A percentile compares a stretch with the other conserved stretches of the same genome.
Conservation (phyloP, 768 basidiomycete species). For the Mycena alexandri region DNA sequence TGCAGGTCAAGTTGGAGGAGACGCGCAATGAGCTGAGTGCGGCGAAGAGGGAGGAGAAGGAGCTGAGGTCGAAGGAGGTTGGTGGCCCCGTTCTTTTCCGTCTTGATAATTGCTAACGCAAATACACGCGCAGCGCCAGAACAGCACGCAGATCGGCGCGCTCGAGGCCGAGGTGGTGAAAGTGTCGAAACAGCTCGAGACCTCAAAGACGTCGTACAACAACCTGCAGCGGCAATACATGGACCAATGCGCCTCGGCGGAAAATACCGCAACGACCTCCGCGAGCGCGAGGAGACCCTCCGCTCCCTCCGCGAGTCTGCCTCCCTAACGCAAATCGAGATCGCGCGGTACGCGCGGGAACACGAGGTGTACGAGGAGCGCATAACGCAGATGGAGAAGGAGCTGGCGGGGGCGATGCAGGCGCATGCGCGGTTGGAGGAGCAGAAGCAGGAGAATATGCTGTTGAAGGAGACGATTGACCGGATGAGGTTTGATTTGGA, state of each 20-base stretch:
- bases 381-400: slow-evolving; percentile 75
- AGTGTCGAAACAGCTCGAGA: slow-evolving; percentile 80
- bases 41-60: slow-evolving; percentile 93
- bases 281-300: slow-evolving; percentile 81
- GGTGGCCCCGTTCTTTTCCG: slow-evolving; percentile 29
- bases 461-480: slow-evolving; percentile 96
- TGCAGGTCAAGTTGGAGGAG: slow-evolving; percentile 84
- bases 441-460: slow-evolving; percentile 94
- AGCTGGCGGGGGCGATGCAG: slow-evolving; percentile 76
- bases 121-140: slow-evolving; percentile 66
- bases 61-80: slow-evolving; percentile 89
- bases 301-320: slow-evolving; percentile 71
- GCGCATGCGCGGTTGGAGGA: slow-evolving; percentile 84
- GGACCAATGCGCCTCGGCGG: slow-evolving; percentile 86
- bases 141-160: slow-evolving; percentile 72
- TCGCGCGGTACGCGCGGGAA: slow-evolving; percentile 74
- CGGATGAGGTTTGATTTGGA: slow-evolving; percentile 95
- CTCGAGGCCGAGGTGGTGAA: slow-evolving; percentile 87
- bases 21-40: slow-evolving; percentile 79
- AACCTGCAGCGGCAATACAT: slow-evolving; percentile 89
- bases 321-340: slow-evolving; percentile 74
- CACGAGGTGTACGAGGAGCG: slow-evolving; percentile 80
- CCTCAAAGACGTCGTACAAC: slow-evolving; percentile 76
- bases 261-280: slow-evolving; percentile 81
- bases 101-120: slow-evolving; percentile 17